phyloP scores from a whole-genome alignment of 164 flowering plant species.

The Umbilicus rupestris region DNA sequence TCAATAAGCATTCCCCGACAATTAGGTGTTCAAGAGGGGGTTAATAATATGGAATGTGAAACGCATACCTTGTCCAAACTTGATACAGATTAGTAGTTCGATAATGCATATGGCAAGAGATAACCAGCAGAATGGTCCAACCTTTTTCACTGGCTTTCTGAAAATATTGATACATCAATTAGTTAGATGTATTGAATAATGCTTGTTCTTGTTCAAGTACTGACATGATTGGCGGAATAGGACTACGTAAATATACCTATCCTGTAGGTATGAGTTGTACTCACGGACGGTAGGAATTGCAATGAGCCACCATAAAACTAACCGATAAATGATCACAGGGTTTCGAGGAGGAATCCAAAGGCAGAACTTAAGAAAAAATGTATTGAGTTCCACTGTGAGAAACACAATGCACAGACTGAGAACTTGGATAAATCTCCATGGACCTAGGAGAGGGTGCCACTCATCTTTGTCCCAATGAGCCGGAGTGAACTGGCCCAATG shows the following conservation, averaged over 20 bases:
- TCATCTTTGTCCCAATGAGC: slow-evolving; percentile 99
- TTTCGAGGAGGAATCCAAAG: slow-evolving; percentile 98
- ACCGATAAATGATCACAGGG: slow-evolving; percentile 72
- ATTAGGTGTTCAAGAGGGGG: too few relatives aligned
- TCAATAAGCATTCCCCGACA: not conserved
- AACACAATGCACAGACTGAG: slow-evolving; percentile 75
- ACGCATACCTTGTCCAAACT: slow-evolving; percentile 83
- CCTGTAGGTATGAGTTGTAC: slow-evolving; percentile 87
- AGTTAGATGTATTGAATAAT: not conserved
- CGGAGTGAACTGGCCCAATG: slow-evolving; percentile 93
- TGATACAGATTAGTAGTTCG: slow-evolving; percentile 94
- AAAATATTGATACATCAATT: not conserved
- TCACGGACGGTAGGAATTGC: slow-evolving; percentile 95
- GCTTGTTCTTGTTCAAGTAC: too few relatives aligned
- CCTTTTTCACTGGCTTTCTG: slow-evolving; percentile 46
- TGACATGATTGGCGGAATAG: not conserved
- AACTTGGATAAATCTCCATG: slow-evolving; percentile 96
- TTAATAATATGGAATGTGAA: not conserved
- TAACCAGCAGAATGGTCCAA: slow-evolving; percentile 96
- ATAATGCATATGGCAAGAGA: slow-evolving; percentile 92
- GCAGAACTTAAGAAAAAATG: slow-evolving; percentile 93
- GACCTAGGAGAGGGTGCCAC: slow-evolving; percentile 96
- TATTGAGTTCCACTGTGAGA: slow-evolving; percentile 91
- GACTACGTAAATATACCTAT: slow-evolving; percentile 33
- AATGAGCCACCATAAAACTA: slow-evolving; percentile 93